Percentiles rank a stretch among this genome's conserved stretches.
phyloP scores from a whole-genome alignment of 1,284 basidiomycete genomes.

The Ganoderma meredithae region DNA sequence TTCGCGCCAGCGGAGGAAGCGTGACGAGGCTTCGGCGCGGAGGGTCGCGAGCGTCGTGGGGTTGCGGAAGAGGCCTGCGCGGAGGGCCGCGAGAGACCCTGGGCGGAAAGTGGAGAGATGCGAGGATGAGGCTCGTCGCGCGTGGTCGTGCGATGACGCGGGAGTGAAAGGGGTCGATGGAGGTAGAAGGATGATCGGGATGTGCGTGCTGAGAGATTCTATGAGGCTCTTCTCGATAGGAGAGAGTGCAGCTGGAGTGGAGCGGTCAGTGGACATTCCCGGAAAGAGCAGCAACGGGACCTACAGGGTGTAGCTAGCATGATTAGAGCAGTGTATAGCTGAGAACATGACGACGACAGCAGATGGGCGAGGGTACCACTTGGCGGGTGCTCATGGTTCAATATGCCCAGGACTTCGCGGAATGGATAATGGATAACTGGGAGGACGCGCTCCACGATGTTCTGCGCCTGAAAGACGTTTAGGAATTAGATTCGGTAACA shows the following conservation, averaged over 20 bases:
- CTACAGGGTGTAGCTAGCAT: slow-evolving; percentile 58
- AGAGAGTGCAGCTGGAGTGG: slow-evolving; percentile 37
- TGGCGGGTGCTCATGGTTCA: slow-evolving; percentile 58
- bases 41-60: slow-evolving; percentile 63
- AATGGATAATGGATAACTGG: slow-evolving; percentile 65
- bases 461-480: slow-evolving; percentile 33
- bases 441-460: slow-evolving; percentile 44
- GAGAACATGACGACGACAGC: slow-evolving; percentile 54
- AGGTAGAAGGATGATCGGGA: slow-evolving; percentile 65
- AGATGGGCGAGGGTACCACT: slow-evolving; percentile 58
- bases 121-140: slow-evolving; percentile 24
- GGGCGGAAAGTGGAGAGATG: slow-evolving; percentile 64
- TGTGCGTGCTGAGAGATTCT: slow-evolving; percentile 55
- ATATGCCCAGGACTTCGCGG: slow-evolving; percentile 51
- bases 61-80: slow-evolving; percentile 63
- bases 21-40: slow-evolving; percentile 67
- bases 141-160: slow-evolving; percentile 5
- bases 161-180: slow-evolving; percentile 27
- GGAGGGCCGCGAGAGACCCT: slow-evolving; percentile 55
- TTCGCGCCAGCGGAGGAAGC: slow-evolving; percentile 77
- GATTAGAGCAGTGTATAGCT: slow-evolving; percentile 61
- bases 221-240: slow-evolving; percentile 55
- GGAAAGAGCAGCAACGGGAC: slow-evolving; percentile 23
- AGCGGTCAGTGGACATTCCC: neutral
- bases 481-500: neutral